Evolutionary conservation across 2,329 filamentous ascomycete species (phyloP), one percentile per base, ranked within the genome.

Genomic region (Teratosphaeria epicoccoides): DNA sequence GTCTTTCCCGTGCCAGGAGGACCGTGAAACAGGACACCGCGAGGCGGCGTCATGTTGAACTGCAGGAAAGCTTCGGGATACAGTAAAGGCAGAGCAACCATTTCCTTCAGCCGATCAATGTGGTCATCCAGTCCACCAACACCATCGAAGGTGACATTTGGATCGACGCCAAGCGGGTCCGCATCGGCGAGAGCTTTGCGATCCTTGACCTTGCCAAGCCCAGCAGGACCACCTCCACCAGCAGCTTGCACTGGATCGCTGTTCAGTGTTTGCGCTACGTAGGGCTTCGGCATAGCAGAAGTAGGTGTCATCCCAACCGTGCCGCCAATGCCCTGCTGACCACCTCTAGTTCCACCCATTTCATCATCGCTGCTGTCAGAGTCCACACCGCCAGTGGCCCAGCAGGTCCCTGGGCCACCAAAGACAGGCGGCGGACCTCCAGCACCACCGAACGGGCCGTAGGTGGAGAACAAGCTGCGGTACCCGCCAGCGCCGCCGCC

Each of bases 301-400:
- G 78, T 80, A 20, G 80, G 78, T 6, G 79, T 81, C 74, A 83
- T 81, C 44, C 80, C 81, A 47, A 88, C 73, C 53, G 83, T 79
- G 45, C 84, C 86, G 45, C 74, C 76, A 47, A 76, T 57, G 68
- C 68, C 55, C 76, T 47, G 68, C 64, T 62, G 77, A 80, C 54
- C 85, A 80, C 52, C 55, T 57, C 83, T 81, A 57, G 79, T 47
- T 76, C 69, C 57, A 7, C 49, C 52, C 22, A 81, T 82, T 64
- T 98, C 93, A 59, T 98, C 93, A 61, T 98, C 93, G 66, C 93
- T 98, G 68, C 89, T 96, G 66, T 98, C 93, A 5, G 91, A 95
- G 62, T 97, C 93, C 7, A 83, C 86, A 49, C 85, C 87, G 24
- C 84, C 89, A 55, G 81, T 81, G 22, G 86, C 86, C 11, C 80